Conservation (phyloP, 768 basidiomycete genomes). For the Leccinum boreale region DNA sequence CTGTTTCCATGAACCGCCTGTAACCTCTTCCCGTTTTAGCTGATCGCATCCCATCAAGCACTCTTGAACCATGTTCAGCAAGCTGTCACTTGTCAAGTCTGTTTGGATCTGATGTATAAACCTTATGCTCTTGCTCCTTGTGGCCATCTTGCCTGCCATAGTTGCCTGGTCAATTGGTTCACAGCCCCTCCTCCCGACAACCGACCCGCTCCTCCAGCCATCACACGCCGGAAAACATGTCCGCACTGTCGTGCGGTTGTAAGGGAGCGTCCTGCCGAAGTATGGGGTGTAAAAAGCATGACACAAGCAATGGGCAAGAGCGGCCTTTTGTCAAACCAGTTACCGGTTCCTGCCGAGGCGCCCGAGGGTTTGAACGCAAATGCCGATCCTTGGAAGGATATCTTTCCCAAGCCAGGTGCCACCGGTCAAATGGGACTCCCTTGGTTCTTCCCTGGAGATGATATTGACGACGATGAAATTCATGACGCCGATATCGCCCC, state of each 20-base stretch:
- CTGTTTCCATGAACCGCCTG: background rate
- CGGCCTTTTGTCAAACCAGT: slow-evolving; percentile 38
- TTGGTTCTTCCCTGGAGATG: slow-evolving; percentile 23
- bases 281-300: slow-evolving; percentile 48
- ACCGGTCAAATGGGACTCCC: slow-evolving; percentile 14
- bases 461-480: slow-evolving; percentile 18
- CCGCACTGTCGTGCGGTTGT: slow-evolving; percentile 45
- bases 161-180: slow-evolving; percentile 78
- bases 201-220: slow-evolving; percentile 22
- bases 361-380: slow-evolving; percentile 22
- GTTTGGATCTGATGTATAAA: slow-evolving; percentile 68
- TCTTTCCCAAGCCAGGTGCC: slow-evolving; percentile 42
- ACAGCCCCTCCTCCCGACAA: slow-evolving; percentile 39
- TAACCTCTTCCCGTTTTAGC: slow-evolving; percentile 27
- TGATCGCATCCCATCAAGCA: slow-evolving; percentile 51
- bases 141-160: slow-evolving; percentile 69
- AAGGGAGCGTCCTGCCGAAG: slow-evolving; percentile 43
- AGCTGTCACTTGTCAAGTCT: slow-evolving; percentile 74
- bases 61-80: slow-evolving; percentile 56
- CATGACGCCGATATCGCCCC: slow-evolving; percentile 9
- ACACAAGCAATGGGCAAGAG: slow-evolving; percentile 49
- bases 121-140: slow-evolving; percentile 76
- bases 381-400: slow-evolving; percentile 64
- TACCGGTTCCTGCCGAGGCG: slow-evolving; percentile 27
- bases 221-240: slow-evolving; percentile 39